A percentile compares a stretch with the other conserved stretches of the same genome.
phyloP scores from a whole-genome alignment of 1,284 basidiomycete genomes.

The Trichosporon coremiiforme region DNA sequence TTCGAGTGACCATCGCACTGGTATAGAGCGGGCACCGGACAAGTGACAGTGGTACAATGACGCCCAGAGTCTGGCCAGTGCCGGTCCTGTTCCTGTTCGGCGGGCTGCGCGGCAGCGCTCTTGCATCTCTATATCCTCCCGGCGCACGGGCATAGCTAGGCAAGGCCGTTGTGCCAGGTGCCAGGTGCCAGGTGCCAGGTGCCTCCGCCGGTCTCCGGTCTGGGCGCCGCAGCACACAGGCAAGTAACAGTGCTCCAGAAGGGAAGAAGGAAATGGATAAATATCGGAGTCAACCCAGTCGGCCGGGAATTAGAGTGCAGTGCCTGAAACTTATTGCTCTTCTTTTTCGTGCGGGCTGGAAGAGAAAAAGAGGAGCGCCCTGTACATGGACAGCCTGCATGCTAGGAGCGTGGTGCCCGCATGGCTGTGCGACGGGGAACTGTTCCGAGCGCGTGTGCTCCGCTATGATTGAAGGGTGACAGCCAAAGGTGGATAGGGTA shows the following conservation, averaged over 20 bases:
- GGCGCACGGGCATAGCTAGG: neutral
- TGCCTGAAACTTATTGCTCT: conserved; percentile 6
- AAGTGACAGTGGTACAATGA: neutral
- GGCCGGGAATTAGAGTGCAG: conserved; percentile 9
- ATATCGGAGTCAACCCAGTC: neutral
- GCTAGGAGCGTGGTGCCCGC: too few species aligned
- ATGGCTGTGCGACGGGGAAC: too few species aligned
- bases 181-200: neutral
- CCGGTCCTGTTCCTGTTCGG: neutral
- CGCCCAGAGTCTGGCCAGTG: neutral
- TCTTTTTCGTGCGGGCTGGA: neutral
- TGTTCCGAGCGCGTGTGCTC: neutral
- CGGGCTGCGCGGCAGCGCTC: neutral
- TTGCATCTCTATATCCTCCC: neutral
- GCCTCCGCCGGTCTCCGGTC: neutral
- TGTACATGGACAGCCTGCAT: too few species aligned
- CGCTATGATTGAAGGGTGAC: neutral
- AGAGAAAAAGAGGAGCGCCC: neutral
- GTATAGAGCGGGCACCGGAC: neutral
- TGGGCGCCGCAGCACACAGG: neutral
- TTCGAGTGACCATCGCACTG: too few species aligned
- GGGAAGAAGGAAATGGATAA: neutral
- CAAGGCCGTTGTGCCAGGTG: neutral
- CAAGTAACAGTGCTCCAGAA: neutral
- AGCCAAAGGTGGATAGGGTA: too few species aligned